phyloP scores from a whole-genome alignment of 208 protist species.

The Phytomonas serpens region DNA sequence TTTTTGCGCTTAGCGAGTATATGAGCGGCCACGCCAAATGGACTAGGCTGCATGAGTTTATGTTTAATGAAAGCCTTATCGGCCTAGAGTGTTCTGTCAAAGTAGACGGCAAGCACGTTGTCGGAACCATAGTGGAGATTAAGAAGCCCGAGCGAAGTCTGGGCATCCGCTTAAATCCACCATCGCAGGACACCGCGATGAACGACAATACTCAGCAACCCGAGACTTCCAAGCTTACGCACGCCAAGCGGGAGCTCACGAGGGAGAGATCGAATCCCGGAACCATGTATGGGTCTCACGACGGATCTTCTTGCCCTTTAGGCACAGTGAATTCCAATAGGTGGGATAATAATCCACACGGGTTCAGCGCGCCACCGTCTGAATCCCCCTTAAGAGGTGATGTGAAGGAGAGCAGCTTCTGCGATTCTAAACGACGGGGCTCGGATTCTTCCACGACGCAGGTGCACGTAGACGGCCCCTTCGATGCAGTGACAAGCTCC shows the following conservation, averaged over 20 bases:
- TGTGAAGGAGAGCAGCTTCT: no score
- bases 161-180: conserved; percentile 48
- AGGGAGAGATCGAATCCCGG: conserved; percentile 12
- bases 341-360: not conserved
- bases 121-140: conserved; percentile 64
- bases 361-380: no score
- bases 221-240: not conserved
- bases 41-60: conserved; percentile 63
- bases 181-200: not conserved
- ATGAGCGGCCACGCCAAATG: conserved; percentile 45
- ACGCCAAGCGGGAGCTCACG: conserved; percentile 11
- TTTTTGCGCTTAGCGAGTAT: conserved; percentile 67
- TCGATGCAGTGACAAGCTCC: not conserved
- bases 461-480: conserved; percentile 1
- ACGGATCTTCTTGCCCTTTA: not conserved
- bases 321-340: not conserved
- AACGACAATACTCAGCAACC: conserved; percentile 17
- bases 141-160: conserved; percentile 42
- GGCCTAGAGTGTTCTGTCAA: conserved; percentile 57
- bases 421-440: no score
- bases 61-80: conserved; percentile 58
- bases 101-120: conserved; percentile 38
- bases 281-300: not conserved
- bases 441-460: not conserved
- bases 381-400: no score